Evolutionary conservation across 2,329 filamentous ascomycete species (phyloP).

Genomic region (Aureobasidium sp.): DNA sequence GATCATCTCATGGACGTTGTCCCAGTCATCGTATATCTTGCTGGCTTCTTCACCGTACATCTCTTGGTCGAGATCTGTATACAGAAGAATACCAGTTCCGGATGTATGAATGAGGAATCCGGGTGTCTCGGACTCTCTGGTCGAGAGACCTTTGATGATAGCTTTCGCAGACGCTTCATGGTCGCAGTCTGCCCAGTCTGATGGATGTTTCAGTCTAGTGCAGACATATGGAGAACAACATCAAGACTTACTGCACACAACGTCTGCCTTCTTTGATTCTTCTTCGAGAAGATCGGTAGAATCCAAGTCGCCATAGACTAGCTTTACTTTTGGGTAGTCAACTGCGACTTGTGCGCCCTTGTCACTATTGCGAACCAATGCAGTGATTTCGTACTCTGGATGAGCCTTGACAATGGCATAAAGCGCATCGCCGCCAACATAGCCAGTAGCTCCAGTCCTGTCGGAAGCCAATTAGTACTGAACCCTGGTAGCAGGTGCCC

Average conservation of each 20-base stretch:
- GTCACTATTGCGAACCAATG: constrained; percentile 35
- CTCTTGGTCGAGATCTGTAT: constrained; percentile 38
- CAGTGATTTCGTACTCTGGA: constrained; percentile 41
- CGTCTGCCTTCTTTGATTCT: constrained; percentile 42
- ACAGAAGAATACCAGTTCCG: constrained; percentile 49
- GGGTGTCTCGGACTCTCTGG: constrained; percentile 30
- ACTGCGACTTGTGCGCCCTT: constrained; percentile 12
- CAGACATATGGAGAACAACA: background rate
- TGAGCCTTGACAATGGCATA: constrained; percentile 36
- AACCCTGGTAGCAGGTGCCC: no score
- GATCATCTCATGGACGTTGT: constrained; percentile 45
- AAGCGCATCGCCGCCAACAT: constrained; percentile 39
- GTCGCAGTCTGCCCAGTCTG: constrained; percentile 40
- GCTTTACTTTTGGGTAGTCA: constrained; percentile 35
- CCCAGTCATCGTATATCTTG: constrained; percentile 51
- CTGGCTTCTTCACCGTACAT: constrained; percentile 40
- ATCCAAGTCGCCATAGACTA: constrained; percentile 45
- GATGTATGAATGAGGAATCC: constrained; percentile 43
- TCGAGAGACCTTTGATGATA: constrained; percentile 42
- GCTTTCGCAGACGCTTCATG: constrained; percentile 40
- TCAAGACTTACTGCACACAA: constrained; percentile 35
- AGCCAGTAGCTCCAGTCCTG: constrained; percentile 27
- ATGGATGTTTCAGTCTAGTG: background rate
- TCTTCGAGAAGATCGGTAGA: constrained; percentile 35
- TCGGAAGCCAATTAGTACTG: background rate